phyloP scores from a whole-genome alignment of 2,329 filamentous ascomycete species.

The Colletotrichum truncatum region DNA sequence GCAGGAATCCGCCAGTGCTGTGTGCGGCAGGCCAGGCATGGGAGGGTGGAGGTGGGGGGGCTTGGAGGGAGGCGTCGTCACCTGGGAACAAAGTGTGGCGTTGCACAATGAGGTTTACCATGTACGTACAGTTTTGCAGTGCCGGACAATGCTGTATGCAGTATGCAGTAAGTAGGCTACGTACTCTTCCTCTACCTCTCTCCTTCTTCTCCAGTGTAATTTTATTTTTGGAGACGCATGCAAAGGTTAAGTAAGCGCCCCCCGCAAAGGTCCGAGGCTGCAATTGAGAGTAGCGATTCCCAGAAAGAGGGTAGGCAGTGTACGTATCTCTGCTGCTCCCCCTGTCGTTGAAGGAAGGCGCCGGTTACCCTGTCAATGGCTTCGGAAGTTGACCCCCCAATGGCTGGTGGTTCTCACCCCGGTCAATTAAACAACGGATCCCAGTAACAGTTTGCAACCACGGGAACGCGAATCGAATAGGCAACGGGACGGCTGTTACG shows the following conservation, averaged over 20 bases:
- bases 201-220: neutral
- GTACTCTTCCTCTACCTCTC: neutral
- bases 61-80: conserved; percentile 25
- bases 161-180: too few species aligned
- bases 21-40: too few species aligned
- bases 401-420: too few species aligned
- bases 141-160: too few species aligned
- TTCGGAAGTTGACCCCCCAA: conserved; percentile 1
- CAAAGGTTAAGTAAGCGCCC: conserved; percentile 11
- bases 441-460: conserved; percentile 22
- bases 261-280: conserved; percentile 6
- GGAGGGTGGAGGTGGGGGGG: neutral
- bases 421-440: conserved; percentile 20
- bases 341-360: conserved; percentile 8
- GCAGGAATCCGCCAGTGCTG: neutral
- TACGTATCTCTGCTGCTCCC: neutral
- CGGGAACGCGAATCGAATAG: conserved; percentile 26
- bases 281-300: neutral
- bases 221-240: conserved; percentile 22
- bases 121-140: neutral
- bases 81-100: conserved; percentile 22
- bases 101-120: neutral
- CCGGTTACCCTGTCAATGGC: conserved; percentile 28
- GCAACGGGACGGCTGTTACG: conserved; percentile 24
- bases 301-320: neutral